These are phyloP conservation scores for Aureobasidium lini DNA, from an alignment of 2,329 filamentous ascomycete species.

Conservation along the genomic window DNA sequence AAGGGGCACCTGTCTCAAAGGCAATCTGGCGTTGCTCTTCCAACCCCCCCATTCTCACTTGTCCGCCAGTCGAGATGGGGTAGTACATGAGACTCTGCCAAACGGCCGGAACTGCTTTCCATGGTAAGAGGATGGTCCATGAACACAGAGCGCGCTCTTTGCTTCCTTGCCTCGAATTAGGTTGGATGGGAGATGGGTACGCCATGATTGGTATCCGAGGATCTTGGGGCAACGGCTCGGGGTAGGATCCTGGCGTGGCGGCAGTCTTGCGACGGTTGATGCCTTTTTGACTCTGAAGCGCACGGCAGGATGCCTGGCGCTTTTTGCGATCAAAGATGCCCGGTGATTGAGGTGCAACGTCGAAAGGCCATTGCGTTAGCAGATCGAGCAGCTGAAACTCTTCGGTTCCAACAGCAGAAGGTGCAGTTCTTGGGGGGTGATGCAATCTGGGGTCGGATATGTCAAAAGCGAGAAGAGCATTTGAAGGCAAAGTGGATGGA, in stretches of 20 bases:
- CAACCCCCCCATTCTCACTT: slow-evolving; percentile 74
- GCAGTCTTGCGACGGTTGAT: slow-evolving; percentile 69
- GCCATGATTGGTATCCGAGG: slow-evolving; percentile 72
- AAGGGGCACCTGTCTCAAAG: slow-evolving; percentile 70
- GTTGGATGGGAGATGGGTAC: slow-evolving; percentile 31
- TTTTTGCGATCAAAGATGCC: slow-evolving; percentile 60
- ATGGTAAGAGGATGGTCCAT: slow-evolving; percentile 82
- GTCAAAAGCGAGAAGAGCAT: slow-evolving; percentile 64
- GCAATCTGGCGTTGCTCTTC: slow-evolving; percentile 70
- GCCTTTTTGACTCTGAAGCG: slow-evolving; percentile 67
- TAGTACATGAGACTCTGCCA: slow-evolving; percentile 85
- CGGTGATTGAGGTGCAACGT: slow-evolving; percentile 36
- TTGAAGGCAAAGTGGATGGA: slow-evolving; percentile 59
- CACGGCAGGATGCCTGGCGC: slow-evolving; percentile 57
- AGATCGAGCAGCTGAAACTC: slow-evolving; percentile 45
- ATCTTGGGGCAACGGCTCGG: slow-evolving; percentile 53
- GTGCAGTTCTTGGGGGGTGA: slow-evolving; percentile 59
- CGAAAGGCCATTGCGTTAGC: slow-evolving; percentile 61
- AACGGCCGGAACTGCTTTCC: slow-evolving; percentile 77
- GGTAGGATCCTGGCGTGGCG: slow-evolving; percentile 54
- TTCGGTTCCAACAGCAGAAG: slow-evolving; percentile 23
- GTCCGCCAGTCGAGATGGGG: slow-evolving; percentile 70
- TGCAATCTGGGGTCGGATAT: slow-evolving; percentile 72
- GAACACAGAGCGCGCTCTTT: slow-evolving; percentile 48
- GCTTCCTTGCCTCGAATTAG: slow-evolving; percentile 22